Evolutionary conservation across 495 filamentous ascomycete genomes (phyloP).

Genomic region (Delitschia confertaspora): DNA sequence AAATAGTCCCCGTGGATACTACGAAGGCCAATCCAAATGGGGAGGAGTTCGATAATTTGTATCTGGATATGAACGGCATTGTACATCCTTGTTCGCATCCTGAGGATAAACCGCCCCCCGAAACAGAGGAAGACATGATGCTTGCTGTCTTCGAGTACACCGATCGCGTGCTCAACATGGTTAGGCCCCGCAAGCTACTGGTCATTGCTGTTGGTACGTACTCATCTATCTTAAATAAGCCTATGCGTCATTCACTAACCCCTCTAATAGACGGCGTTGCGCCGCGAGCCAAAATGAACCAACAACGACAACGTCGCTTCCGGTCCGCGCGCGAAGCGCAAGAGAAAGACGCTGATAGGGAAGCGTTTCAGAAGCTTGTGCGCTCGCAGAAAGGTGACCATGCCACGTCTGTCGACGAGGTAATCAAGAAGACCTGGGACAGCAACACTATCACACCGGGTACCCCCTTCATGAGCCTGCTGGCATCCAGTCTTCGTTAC

Average conservation of each 20-base stretch:
- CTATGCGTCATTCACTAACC: no score
- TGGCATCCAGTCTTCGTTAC: slow-evolving; percentile 84
- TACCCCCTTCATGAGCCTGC: slow-evolving; percentile 97
- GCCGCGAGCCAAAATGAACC: slow-evolving; percentile 94
- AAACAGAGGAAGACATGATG: slow-evolving; percentile 99
- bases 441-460: slow-evolving; percentile 96
- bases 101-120: slow-evolving; percentile 82
- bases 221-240: no score
- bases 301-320: slow-evolving; percentile 85
- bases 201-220: slow-evolving; percentile 94
- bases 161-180: slow-evolving; percentile 96
- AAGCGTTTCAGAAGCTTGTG: slow-evolving; percentile 73
- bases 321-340: slow-evolving; percentile 88
- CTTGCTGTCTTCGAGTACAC: slow-evolving; percentile 94
- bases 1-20: slow-evolving; percentile 71
- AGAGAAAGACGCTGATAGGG: slow-evolving; percentile 87
- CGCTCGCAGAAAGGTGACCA: slow-evolving; percentile 51
- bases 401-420: slow-evolving; percentile 49
- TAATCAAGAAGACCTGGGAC: slow-evolving; percentile 90
- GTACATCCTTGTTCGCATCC: slow-evolving; percentile 98
- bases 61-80: slow-evolving; percentile 99
- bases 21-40: slow-evolving; percentile 90
- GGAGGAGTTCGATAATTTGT: slow-evolving; percentile 95
- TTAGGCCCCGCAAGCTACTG: slow-evolving; percentile 84
- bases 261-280: slow-evolving; percentile 75